Conservation (phyloP, 345 rosid genomes). For the Barbarea vulgaris region DNA sequence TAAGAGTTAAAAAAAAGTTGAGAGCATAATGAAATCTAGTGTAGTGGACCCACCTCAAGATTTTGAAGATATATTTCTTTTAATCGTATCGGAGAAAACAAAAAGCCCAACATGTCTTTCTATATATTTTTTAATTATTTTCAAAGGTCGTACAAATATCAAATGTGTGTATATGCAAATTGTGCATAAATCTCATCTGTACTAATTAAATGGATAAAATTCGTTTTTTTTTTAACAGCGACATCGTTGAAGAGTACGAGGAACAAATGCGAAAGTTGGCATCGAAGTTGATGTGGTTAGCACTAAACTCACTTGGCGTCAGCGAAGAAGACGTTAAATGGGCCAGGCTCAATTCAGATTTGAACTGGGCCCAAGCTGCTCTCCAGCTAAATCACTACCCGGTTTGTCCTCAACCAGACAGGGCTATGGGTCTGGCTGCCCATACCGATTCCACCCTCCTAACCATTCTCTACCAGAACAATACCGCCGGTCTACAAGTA, state of each 20-base stretch:
- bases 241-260: conserved; percentile 65
- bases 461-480: conserved; percentile 68
- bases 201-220: conserved; percentile 6
- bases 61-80: conserved; percentile 39
- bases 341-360: conserved; percentile 36
- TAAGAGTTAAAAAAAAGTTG: neutral
- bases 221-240: conserved; percentile 44
- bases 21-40: conserved; percentile 29
- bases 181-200: neutral
- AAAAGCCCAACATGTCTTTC: conserved; percentile 31
- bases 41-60: conserved; percentile 40
- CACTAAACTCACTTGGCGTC: conserved; percentile 50
- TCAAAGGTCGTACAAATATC: conserved; percentile 1
- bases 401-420: conserved; percentile 67
- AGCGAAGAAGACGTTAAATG: conserved; percentile 44
- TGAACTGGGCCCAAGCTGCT: conserved; percentile 42
- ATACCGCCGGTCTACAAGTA: conserved; percentile 60
- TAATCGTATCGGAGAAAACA: conserved; percentile 36
- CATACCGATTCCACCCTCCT: conserved; percentile 81
- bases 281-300: conserved; percentile 47
- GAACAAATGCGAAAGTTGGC: conserved; percentile 65
- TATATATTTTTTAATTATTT: neutral
- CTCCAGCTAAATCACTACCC: conserved; percentile 90
- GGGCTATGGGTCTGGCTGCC: conserved; percentile 83
- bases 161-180: neutral